Evolutionary conservation across 2,329 filamentous ascomycete genomes (phyloP).

Genomic region (Colletotrichum noveboracense): DNA sequence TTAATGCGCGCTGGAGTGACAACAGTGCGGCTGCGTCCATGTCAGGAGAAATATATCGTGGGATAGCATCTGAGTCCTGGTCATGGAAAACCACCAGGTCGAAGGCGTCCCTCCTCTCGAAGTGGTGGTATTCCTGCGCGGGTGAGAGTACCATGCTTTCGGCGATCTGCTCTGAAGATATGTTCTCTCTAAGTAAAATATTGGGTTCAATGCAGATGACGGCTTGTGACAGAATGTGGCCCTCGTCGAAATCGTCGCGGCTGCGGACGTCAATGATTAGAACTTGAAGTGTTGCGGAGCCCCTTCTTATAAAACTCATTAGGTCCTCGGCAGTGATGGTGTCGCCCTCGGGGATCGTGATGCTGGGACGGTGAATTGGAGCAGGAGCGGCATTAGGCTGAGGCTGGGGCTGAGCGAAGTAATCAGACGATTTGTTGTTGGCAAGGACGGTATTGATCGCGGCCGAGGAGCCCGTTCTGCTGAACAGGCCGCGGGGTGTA

Average conservation of each 20-base stretch:
- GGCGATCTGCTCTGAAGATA: constrained; percentile 65
- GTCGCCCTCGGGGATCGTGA: constrained; percentile 55
- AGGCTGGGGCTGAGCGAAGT: constrained; percentile 36
- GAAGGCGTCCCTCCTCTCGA: constrained; percentile 75
- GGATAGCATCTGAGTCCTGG: constrained; percentile 64
- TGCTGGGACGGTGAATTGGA: constrained; percentile 33
- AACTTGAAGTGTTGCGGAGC: constrained; percentile 57
- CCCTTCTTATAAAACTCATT: constrained; percentile 68
- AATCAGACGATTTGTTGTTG: constrained; percentile 32
- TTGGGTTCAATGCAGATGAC: constrained; percentile 90
- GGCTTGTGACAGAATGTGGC: constrained; percentile 83
- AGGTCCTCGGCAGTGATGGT: constrained; percentile 73
- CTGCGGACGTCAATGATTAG: constrained; percentile 86
- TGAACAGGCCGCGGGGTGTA: constrained; percentile 67
- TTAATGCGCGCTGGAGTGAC: constrained; percentile 78
- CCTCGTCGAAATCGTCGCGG: constrained; percentile 82
- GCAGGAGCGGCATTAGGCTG: constrained; percentile 25
- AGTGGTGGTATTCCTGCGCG: constrained; percentile 75
- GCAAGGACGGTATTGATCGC: constrained; percentile 30
- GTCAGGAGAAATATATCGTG: constrained; percentile 32
- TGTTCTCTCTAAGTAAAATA: constrained; percentile 71
- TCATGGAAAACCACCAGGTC: constrained; percentile 94
- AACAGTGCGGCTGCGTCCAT: constrained; percentile 62
- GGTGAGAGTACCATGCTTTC: constrained; percentile 76
- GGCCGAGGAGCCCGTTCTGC: constrained; percentile 45